phyloP scores from a whole-genome alignment of 768 basidiomycete species.

The Agaricus sinodeliciosus region DNA sequence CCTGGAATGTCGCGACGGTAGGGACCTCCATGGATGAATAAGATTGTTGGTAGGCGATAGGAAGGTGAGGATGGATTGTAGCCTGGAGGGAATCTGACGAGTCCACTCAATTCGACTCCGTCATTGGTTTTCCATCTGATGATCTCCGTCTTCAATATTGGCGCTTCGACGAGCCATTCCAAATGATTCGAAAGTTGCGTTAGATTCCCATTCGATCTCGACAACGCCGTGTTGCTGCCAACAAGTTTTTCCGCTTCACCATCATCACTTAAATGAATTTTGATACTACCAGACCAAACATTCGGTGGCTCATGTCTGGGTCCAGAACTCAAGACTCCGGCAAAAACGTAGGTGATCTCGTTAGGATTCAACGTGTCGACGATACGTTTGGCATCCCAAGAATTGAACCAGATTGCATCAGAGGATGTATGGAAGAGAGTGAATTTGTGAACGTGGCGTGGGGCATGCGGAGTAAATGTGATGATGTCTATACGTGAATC shows the following conservation, averaged over 20 bases:
- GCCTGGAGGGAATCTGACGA: slow-evolving; percentile 25
- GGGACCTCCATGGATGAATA: slow-evolving; percentile 9
- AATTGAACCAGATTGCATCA: slow-evolving; percentile 30
- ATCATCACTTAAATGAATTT: slow-evolving; percentile 4
- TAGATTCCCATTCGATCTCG: neutral
- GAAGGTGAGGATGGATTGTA: slow-evolving; percentile 3
- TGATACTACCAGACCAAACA: slow-evolving; percentile 25
- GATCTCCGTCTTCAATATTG: slow-evolving; percentile 19
- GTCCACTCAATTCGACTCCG: slow-evolving; percentile 22
- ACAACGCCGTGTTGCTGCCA: neutral
- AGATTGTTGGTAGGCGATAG: slow-evolving; percentile 4
- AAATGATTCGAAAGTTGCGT: slow-evolving; percentile 25
- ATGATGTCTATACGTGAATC: slow-evolving; percentile 31
- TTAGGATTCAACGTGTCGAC: slow-evolving; percentile 14
- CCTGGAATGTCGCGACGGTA: slow-evolving; percentile 22
- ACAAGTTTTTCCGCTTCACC: slow-evolving; percentile 11
- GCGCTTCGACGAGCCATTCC: slow-evolving; percentile 24
- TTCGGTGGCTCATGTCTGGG: slow-evolving; percentile 27
- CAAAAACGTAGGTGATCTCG: slow-evolving; percentile 20
- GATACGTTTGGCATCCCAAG: slow-evolving; percentile 26
- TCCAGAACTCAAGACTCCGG: slow-evolving; percentile 26
- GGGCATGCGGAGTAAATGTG: slow-evolving; percentile 14
- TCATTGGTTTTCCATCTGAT: slow-evolving; percentile 24
- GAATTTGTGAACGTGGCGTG: slow-evolving; percentile 11
- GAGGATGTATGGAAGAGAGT: slow-evolving; percentile 24